phyloP scores from a whole-genome alignment of 2,329 filamentous ascomycete genomes.

The Monosporascus sp. region DNA sequence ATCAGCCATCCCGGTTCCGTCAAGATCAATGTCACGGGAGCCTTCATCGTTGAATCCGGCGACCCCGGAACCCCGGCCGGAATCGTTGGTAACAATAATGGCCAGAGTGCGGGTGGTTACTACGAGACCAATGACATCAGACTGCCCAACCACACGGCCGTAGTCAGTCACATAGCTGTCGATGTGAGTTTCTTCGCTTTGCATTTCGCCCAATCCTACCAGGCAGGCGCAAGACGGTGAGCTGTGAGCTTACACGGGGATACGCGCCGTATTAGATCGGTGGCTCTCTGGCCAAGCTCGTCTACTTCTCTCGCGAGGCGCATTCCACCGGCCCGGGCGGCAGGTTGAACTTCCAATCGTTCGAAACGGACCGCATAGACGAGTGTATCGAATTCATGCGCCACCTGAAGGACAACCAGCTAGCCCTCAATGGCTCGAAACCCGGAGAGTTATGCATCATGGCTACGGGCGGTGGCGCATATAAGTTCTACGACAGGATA shows the following conservation, averaged over 20 bases:
- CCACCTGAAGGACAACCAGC: constrained; percentile 76
- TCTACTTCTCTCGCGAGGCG: constrained; percentile 91
- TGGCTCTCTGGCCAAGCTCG: constrained; percentile 89
- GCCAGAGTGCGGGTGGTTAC: constrained; percentile 37
- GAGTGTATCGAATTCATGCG: constrained; percentile 90
- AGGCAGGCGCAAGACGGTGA: too few relatives aligned
- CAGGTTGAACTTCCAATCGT: constrained; percentile 88
- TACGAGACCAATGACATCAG: constrained; percentile 86
- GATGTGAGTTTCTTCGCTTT: constrained; percentile 60
- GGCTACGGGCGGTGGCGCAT: constrained; percentile 92
- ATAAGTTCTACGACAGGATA: constrained; percentile 93
- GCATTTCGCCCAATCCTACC: not conserved
- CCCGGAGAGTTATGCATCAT: constrained; percentile 79
- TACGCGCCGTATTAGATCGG: constrained; percentile 62
- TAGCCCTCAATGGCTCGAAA: constrained; percentile 65
- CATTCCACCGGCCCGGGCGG: constrained; percentile 76
- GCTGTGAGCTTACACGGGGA: constrained; percentile 2
- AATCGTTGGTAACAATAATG: constrained; percentile 31
- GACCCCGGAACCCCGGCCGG: constrained; percentile 42
- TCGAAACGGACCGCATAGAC: constrained; percentile 92
- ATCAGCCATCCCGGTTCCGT: constrained; percentile 65
- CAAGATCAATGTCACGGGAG: constrained; percentile 93
- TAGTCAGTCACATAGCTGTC: constrained; percentile 94
- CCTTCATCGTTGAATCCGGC: constrained; percentile 95
- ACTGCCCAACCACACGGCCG: constrained; percentile 89